A percentile compares a stretch with the other conserved stretches of the same genome.
These are phyloP conservation scores for Mortierella antarctica DNA, from an alignment of 192 early-diverging fungal genomes.

Conservation along the genomic window DNA sequence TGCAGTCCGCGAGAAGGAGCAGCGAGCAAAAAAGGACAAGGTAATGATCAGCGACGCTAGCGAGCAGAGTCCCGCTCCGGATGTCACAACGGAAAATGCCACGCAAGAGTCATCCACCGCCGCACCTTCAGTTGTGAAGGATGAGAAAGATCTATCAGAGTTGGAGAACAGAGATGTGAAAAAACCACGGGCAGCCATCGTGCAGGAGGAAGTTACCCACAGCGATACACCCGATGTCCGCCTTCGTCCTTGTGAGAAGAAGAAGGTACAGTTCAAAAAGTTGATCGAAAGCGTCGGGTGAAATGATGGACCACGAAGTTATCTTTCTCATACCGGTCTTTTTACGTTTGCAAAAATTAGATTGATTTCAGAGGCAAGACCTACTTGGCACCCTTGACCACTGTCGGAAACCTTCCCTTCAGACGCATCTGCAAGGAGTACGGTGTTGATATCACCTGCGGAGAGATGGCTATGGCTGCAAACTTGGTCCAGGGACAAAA, in stretches of 20 bases:
- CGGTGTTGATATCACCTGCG: conserved; percentile 97
- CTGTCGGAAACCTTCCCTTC: conserved; percentile 98
- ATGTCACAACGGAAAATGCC: too few species aligned
- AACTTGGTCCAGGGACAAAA: conserved; percentile 78
- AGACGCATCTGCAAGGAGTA: conserved; percentile 92
- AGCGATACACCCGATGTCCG: conserved; percentile 50
- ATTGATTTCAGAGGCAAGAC: conserved; percentile 86
- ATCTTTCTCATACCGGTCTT: background rate
- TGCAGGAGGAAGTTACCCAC: conserved; percentile 32
- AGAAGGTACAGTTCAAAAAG: conserved; percentile 43
- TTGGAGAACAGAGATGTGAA: conserved; percentile 35
- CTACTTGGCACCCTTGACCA: conserved; percentile 96
- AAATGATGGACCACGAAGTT: background rate
- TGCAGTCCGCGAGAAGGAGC: background rate
- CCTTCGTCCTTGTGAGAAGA: conserved; percentile 67
- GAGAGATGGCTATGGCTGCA: conserved; percentile 89
- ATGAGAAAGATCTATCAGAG: conserved; percentile 21
- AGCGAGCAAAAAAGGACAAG: background rate
- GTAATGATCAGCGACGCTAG: background rate
- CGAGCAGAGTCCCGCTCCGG: background rate
- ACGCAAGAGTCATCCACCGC: conserved; percentile 29
- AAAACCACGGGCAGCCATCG: conserved; percentile 1
- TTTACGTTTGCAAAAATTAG: background rate
- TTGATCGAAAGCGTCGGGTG: background rate
- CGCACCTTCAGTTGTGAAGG: conserved; percentile 1